These are phyloP conservation scores for Geotrichum reessii DNA, from an alignment of 1,139 yeast genomes.

Conservation along the genomic window DNA sequence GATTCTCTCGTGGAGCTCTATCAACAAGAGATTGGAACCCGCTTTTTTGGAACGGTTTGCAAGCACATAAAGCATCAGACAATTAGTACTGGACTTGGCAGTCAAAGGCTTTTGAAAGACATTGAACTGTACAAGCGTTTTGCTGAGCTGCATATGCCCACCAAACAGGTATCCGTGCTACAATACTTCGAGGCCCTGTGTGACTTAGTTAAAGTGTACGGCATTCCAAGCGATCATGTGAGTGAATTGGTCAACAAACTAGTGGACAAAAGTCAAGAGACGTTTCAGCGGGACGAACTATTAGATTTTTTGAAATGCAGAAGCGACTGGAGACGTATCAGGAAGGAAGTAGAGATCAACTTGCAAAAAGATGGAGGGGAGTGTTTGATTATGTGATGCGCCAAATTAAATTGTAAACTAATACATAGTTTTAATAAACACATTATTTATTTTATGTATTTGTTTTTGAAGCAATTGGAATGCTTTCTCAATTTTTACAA, in stretches of 20 bases:
- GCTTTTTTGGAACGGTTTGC: constrained; percentile 72
- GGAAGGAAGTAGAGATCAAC: constrained; percentile 77
- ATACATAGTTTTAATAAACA: too few relatives aligned
- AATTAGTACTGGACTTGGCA: constrained; percentile 68
- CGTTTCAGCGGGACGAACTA: constrained; percentile 62
- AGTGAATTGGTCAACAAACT: constrained; percentile 75
- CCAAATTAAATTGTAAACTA: too few relatives aligned
- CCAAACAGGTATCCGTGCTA: constrained; percentile 60
- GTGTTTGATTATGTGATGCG: constrained; percentile 48
- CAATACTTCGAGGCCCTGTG: constrained; percentile 79
- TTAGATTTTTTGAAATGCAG: constrained; percentile 83
- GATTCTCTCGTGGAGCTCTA: constrained; percentile 84
- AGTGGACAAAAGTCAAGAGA: constrained; percentile 43
- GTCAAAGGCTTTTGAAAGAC: constrained; percentile 53
- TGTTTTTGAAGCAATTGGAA: too few relatives aligned
- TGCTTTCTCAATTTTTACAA: neutral
- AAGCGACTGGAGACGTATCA: constrained; percentile 75
- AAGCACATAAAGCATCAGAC: constrained; percentile 60
- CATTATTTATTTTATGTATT: too few relatives aligned
- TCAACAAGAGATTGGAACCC: constrained; percentile 86
- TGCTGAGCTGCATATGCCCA: constrained; percentile 48
- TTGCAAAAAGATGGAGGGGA: constrained; percentile 79
- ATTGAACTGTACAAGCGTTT: constrained; percentile 72
- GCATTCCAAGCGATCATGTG: constrained; percentile 67
- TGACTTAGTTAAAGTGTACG: constrained; percentile 72